Evolutionary conservation across 495 filamentous ascomycete genomes (phyloP).

Genomic region (Aspergillus sclerotiicarbonarius): DNA sequence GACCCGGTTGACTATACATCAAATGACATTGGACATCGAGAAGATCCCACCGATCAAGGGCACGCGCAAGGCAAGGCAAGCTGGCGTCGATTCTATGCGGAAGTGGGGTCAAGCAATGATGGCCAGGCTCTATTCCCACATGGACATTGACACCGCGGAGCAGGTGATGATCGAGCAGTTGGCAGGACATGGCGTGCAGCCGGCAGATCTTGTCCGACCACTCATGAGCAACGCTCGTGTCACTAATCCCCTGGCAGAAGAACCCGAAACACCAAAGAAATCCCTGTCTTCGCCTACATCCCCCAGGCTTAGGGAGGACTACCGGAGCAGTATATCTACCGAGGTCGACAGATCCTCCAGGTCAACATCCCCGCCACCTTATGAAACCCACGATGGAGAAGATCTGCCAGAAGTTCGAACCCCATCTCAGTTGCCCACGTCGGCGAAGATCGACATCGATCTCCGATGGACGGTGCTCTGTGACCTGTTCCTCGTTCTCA

Average conservation of each 20-base stretch:
- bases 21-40: constrained; percentile 69
- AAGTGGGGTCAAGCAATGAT: constrained; percentile 99
- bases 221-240: constrained; percentile 93
- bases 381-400: constrained; percentile 65
- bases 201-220: constrained; percentile 74
- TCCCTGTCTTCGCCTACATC: constrained; percentile 31
- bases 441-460: constrained; percentile 88
- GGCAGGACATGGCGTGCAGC: constrained; percentile 83
- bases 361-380: constrained; percentile 63
- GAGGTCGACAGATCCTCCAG: constrained; percentile 32
- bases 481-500: constrained; percentile 90
- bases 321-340: constrained; percentile 27
- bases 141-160: constrained; percentile 87
- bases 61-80: constrained; percentile 64
- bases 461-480: constrained; percentile 97
- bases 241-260: constrained; percentile 81
- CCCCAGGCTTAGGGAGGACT: constrained; percentile 26
- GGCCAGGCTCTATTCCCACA: constrained; percentile 87
- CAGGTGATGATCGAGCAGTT: constrained; percentile 99
- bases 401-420: constrained; percentile 73
- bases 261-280: constrained; percentile 26
- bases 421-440: constrained; percentile 75
- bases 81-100: constrained; percentile 72
- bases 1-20: constrained; percentile 70
- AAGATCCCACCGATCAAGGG: constrained; percentile 49